Evolutionary conservation across 768 basidiomycete genomes (phyloP).

Genomic region (Russula griseocarnosa): DNA sequence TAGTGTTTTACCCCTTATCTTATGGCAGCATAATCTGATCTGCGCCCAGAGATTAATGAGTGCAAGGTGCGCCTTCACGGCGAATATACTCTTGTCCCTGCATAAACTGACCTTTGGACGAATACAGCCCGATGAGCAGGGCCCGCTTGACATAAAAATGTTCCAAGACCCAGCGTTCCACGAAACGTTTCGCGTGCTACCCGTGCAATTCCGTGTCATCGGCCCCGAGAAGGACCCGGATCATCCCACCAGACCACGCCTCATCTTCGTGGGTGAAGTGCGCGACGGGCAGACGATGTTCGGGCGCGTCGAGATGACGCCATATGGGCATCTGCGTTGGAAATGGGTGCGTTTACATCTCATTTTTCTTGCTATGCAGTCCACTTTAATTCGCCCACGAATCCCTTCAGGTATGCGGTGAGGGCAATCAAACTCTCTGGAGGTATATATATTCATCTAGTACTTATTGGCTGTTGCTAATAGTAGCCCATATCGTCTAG

Average conservation of each 20-base stretch:
- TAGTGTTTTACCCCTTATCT: constrained; percentile 31
- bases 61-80: constrained; percentile 29
- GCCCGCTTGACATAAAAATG: constrained; percentile 41
- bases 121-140: constrained; percentile 33
- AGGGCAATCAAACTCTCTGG: constrained; percentile 34
- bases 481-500: constrained; percentile 33
- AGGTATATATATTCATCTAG: constrained; percentile 14
- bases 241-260: constrained; percentile 49
- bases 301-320: constrained; percentile 53
- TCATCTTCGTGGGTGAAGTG: constrained; percentile 53
- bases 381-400: not conserved
- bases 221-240: constrained; percentile 43
- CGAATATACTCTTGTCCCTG: not conserved
- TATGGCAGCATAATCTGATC: not conserved
- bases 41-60: constrained; percentile 48
- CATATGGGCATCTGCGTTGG: constrained; percentile 57
- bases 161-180: constrained; percentile 49
- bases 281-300: constrained; percentile 44
- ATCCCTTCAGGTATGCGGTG: constrained; percentile 14
- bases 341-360: constrained; percentile 49
- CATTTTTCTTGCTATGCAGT: not conserved
- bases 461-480: not conserved
- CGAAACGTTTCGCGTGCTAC: constrained; percentile 51
- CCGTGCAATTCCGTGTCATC: constrained; percentile 45
- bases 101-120: not conserved